A percentile compares a stretch with the other conserved stretches of the same genome.
phyloP scores from a whole-genome alignment of 495 filamentous ascomycete genomes.

The Poronia punctata region DNA sequence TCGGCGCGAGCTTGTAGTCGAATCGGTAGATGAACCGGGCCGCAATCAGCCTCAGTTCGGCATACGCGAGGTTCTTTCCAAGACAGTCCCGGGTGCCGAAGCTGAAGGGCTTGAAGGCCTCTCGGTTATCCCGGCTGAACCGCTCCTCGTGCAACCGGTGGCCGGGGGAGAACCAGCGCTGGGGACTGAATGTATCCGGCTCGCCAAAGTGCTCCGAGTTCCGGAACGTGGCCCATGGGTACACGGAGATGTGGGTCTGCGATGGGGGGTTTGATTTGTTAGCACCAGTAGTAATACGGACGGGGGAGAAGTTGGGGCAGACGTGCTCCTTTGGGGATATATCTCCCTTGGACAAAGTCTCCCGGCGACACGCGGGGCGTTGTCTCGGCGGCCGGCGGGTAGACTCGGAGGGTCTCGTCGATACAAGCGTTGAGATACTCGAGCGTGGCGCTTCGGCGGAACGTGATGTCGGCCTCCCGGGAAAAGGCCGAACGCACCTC shows the following conservation, averaged over 20 bases:
- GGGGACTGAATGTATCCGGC: too few relatives aligned
- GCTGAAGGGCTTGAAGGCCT: conserved; percentile 47
- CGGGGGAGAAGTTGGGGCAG: too few relatives aligned
- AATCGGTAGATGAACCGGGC: too few relatives aligned
- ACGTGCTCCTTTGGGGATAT: conserved; percentile 39
- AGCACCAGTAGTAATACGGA: too few relatives aligned
- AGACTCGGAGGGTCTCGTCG: conserved; percentile 53
- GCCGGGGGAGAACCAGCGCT: conserved; percentile 23
- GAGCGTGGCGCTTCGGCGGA: conserved; percentile 36
- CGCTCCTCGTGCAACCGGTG: conserved; percentile 7
- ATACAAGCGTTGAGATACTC: conserved; percentile 52
- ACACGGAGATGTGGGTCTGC: too few relatives aligned
- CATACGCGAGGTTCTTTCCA: conserved; percentile 44
- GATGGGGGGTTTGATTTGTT: too few relatives aligned
- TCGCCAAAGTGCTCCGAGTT: too few relatives aligned
- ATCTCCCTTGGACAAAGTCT: too few relatives aligned
- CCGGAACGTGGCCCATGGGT: too few relatives aligned
- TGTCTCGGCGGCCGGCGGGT: conserved; percentile 46
- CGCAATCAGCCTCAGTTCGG: too few relatives aligned
- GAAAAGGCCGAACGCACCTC: conserved; percentile 50
- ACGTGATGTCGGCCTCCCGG: conserved; percentile 44
- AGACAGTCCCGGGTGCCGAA: conserved; percentile 54
- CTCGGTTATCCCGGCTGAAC: conserved; percentile 30
- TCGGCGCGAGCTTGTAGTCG: too few relatives aligned
- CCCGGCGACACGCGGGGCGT: conserved; percentile 34